Evolutionary conservation across 768 basidiomycete genomes (phyloP).

Genomic region (Tulasnella sp.): DNA sequence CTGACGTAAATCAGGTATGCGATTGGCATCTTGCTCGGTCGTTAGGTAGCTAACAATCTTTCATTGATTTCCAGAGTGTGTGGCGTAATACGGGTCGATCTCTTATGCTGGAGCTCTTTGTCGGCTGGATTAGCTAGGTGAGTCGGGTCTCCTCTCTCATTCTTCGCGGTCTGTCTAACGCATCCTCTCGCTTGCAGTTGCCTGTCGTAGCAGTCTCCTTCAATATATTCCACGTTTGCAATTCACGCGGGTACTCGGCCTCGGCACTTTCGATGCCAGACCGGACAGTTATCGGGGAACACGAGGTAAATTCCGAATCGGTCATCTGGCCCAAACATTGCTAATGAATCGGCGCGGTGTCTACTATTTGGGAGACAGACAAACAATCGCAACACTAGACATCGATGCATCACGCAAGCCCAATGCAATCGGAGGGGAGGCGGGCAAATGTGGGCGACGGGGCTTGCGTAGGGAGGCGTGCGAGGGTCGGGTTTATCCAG

Average conservation of each 20-base stretch:
- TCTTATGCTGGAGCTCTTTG: neutral
- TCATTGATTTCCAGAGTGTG: neutral
- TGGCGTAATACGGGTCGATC: neutral
- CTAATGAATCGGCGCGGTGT: neutral
- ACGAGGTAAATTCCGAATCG: slow-evolving; percentile 10
- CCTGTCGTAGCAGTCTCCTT: neutral
- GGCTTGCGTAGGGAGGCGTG: neutral
- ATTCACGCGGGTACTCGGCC: neutral
- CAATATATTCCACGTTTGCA: slow-evolving; percentile 15
- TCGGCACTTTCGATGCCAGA: neutral
- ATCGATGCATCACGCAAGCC: neutral
- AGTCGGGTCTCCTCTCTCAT: neutral
- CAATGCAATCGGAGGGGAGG: neutral
- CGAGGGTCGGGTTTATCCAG: neutral
- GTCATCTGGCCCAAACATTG: neutral
- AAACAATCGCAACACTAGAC: neutral
- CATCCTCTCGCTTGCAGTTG: neutral
- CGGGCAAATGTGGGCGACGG: neutral
- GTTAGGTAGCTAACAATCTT: neutral
- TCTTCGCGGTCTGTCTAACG: neutral
- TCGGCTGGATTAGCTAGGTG: neutral
- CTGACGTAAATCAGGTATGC: neutral
- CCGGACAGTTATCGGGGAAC: slow-evolving; percentile 5
- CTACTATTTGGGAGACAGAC: neutral
- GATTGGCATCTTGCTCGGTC: neutral